Evolutionary conservation across 2,329 filamentous ascomycete species (phyloP), one percentile per base, ranked within the genome.

Genomic region (Xylariaceae sp.): DNA sequence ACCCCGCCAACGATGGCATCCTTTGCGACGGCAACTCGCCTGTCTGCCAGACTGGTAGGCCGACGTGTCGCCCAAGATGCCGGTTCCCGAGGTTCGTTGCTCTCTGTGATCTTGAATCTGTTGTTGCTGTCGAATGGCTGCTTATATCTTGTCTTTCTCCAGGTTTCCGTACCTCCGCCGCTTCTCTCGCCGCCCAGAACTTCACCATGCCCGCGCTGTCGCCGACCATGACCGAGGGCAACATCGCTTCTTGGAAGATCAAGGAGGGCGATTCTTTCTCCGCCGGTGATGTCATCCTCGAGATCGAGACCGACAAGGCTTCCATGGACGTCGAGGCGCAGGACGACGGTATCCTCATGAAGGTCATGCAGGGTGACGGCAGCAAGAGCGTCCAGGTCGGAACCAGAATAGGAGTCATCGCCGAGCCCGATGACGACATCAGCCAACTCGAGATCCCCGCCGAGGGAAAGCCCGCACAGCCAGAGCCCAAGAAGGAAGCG

Each of bases 271-370:
- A 94, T 67, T 82, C 84, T 55, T 96, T 91, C 75, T 80, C 83
- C 53, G 88, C 90, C 59, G 91, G 91, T 67, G 91, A 96, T 74
- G 90, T 96, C 37, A 81, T 96, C 55, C 85, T 96, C 61, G 91
- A 96, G 76, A 94, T 96, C 73, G 91, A 96, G 78, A 96, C 91
- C 60, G 91, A 96, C 76, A 96, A 96, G 81, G 91, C 91, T 58
- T 90, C 90, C 58, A 96, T 96, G 90, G 92, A 96, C 68, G 91
- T 96, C 30, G 92, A 96, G 79, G 91, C 91, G 47, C 91, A 94
- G 77, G 91, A 96, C 50, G 90, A 95, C 71, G 91, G 92, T 48
- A 80, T 93, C 67, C 77, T 96, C 74, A 86, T 92, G 72, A 95
- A 94, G 80, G 93, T 96, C 68, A 83, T 86, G 71, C 79, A 86